Conservation (phyloP, 345 rosid genomes). For the Xanthoceras sorbifolium region DNA sequence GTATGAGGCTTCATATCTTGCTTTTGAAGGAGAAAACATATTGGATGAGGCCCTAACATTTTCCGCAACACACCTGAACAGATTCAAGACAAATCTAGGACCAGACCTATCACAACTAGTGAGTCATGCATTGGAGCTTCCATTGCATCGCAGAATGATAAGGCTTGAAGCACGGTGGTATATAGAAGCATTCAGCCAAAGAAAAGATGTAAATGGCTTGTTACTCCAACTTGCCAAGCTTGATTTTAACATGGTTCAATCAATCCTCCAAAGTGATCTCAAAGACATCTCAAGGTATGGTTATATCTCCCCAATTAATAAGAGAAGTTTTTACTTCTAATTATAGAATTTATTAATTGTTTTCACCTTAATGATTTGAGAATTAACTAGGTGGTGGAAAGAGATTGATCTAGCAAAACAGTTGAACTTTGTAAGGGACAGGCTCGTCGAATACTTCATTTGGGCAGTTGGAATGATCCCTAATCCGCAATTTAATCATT, state of each 20-base stretch:
- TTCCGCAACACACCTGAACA: slow-evolving; percentile 21
- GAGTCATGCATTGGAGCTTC: slow-evolving; percentile 39
- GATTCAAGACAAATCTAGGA: background rate
- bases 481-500: slow-evolving; percentile 30
- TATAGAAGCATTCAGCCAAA: slow-evolving; percentile 29
- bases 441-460: slow-evolving; percentile 52
- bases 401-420: slow-evolving; percentile 27
- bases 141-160: slow-evolving; percentile 31
- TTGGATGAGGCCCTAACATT: slow-evolving; percentile 27
- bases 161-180: slow-evolving; percentile 41
- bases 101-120: slow-evolving; percentile 20
- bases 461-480: slow-evolving; percentile 39
- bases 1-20: slow-evolving; percentile 46
- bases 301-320: too few relatives aligned
- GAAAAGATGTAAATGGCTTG: background rate
- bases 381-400: slow-evolving; percentile 44
- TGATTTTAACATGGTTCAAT: slow-evolving; percentile 46
- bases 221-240: slow-evolving; percentile 45
- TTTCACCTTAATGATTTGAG: background rate
- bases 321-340: background rate
- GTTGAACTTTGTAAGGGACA: slow-evolving; percentile 46
- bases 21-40: slow-evolving; percentile 39
- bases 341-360: background rate
- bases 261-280: slow-evolving; percentile 37
- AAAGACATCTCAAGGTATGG: slow-evolving; percentile 31